phyloP scores from a whole-genome alignment of 2,329 filamentous ascomycete species.

The Scopulariopsis brevicaulis region DNA sequence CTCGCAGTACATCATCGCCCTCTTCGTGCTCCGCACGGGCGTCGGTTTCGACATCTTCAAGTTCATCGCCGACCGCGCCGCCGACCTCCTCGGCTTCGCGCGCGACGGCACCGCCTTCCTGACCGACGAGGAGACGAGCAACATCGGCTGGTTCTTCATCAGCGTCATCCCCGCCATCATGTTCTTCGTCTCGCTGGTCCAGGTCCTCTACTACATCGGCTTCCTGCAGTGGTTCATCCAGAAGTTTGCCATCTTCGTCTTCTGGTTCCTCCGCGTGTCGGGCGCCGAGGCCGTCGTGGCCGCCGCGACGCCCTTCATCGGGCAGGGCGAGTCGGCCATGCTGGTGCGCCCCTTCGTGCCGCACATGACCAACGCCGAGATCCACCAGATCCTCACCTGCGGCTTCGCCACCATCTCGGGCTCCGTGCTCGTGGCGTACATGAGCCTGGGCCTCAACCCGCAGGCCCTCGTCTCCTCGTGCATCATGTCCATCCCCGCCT shows the following conservation, averaged over 20 bases:
- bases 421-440: constrained; percentile 77
- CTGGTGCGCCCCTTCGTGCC: constrained; percentile 78
- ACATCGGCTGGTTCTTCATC: constrained; percentile 57
- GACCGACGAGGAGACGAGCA: constrained; percentile 11
- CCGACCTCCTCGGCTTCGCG: constrained; percentile 66
- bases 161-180: constrained; percentile 82
- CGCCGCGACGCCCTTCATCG: constrained; percentile 86
- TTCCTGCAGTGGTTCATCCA: constrained; percentile 80
- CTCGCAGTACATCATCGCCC: constrained; percentile 73
- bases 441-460: constrained; percentile 69
- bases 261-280: constrained; percentile 78
- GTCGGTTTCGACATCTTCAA: constrained; percentile 86
- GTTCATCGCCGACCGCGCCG: constrained; percentile 70
- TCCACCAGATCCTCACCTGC: constrained; percentile 88
- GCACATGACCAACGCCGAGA: constrained; percentile 74
- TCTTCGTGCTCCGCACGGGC: constrained; percentile 75
- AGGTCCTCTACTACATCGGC: constrained; percentile 71
- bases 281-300: constrained; percentile 91
- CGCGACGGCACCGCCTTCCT: constrained; percentile 64
- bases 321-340: constrained; percentile 90
- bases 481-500: constrained; percentile 92
- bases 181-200: constrained; percentile 91
- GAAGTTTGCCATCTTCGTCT: constrained; percentile 85
- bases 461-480: constrained; percentile 83
- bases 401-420: constrained; percentile 90